Base-by-base conservation (phyloP, 1,139 yeast species). In the Taphrina pruni region DNA sequence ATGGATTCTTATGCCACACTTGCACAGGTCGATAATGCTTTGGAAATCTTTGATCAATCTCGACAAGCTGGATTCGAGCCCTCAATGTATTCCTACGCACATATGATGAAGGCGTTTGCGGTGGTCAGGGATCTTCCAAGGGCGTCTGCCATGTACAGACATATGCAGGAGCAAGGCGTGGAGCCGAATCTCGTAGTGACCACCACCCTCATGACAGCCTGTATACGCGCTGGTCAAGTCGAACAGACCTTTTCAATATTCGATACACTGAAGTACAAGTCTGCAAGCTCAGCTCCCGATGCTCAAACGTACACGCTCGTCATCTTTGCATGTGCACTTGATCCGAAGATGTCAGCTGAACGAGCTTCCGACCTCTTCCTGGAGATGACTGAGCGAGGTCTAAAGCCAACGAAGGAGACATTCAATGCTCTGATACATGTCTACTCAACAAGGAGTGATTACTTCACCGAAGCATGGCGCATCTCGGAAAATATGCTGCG, bases 401-500 rank as follows among this genome's bases (percentile, higher is more conserved):
- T 69, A 35, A 51, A 54, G 21, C 71, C 71, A 20, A 60, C 70
- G 6, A 26, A 58, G 35, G 66, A 55, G 36, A 69, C 71, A 12
- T 69, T 60, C 58, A 66, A 66, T 38, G 64, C 71, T 21, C 32
- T 69, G 20, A 65, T 69, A n/a, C 70, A 66, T 55, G 71, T 65
- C 32, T 69, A 58, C 52, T 56, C 67, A 2, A 14, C 57, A 20
- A 69, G 71, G 11, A 69, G 52, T 20, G 71, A 69, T 46, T 69
- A 69, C 60, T 69, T 66, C 48, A 45, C 67, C 7, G 68, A 69
- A 35, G 62, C 69, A 11, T 69, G 71, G 71, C 56, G 43, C 9
- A 60, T 69, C 26, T 71, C 69, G 11, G 70, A 69, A 32, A 36
- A 7, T 26, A 66, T 69, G 62, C 17, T 46, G 36, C 57, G 57